Evolutionary conservation across 805 yeast species (phyloP).

Genomic region (Torulaspora maleeae): DNA sequence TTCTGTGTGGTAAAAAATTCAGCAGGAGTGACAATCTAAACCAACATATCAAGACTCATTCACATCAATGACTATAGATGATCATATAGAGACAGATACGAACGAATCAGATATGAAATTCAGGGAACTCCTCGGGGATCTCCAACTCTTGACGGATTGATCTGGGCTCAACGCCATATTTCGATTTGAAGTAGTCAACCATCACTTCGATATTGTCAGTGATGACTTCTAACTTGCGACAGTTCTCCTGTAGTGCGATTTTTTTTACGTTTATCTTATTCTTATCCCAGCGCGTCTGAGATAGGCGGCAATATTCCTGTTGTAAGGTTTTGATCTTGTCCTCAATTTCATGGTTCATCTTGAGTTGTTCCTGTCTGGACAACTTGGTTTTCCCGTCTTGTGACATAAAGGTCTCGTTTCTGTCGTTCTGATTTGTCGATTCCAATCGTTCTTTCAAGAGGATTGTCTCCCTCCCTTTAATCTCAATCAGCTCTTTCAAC

Average conservation of each 20-base stretch:
- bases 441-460: conserved; percentile 12
- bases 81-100: neutral
- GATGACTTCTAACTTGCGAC: conserved; percentile 12
- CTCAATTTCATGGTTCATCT: conserved; percentile 8
- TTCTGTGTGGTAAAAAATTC: conserved; percentile 57
- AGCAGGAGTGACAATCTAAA: conserved; percentile 62
- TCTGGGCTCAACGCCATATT: conserved; percentile 29
- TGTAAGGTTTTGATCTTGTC: conserved; percentile 10
- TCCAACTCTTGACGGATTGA: conserved; percentile 39
- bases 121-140: conserved; percentile 36
- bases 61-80: conserved; percentile 15
- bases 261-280: conserved; percentile 12
- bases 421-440: conserved; percentile 7
- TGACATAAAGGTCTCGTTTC: conserved; percentile 5
- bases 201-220: conserved; percentile 44
- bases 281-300: conserved; percentile 27
- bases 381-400: conserved; percentile 9
- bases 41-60: conserved; percentile 62
- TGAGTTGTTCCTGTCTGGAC: conserved; percentile 13
- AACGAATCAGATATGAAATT: conserved; percentile 4
- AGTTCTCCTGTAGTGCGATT: conserved; percentile 7
- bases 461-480: conserved; percentile 11
- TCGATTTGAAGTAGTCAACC: conserved; percentile 35
- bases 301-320: conserved; percentile 9
- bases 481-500: conserved; percentile 13